Evolutionary conservation across 2,329 filamentous ascomycete genomes (phyloP).

Genomic region (Hypoxylon sp.): DNA sequence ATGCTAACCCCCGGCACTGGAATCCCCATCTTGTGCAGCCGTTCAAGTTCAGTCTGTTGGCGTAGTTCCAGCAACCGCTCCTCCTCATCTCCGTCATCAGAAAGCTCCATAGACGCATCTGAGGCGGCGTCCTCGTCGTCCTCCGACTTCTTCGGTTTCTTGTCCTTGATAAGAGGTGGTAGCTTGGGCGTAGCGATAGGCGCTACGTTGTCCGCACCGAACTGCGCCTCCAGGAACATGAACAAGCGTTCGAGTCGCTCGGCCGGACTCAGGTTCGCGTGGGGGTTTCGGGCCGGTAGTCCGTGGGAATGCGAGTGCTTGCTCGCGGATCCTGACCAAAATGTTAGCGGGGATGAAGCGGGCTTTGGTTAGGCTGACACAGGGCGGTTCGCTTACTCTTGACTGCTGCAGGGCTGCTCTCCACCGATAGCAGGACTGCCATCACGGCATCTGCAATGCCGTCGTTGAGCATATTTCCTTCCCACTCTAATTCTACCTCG

Average conservation of each 20-base stretch:
- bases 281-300: constrained; percentile 74
- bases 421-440: constrained; percentile 90
- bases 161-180: constrained; percentile 56
- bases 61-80: constrained; percentile 66
- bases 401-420: constrained; percentile 94
- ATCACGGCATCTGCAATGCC: constrained; percentile 98
- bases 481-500: constrained; percentile 94
- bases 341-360: constrained; percentile 54
- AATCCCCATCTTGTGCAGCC: constrained; percentile 86
- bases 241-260: constrained; percentile 88
- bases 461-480: constrained; percentile 97
- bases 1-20: constrained; percentile 92
- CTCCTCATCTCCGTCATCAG: constrained; percentile 57
- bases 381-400: constrained; percentile 74
- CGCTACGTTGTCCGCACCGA: constrained; percentile 84
- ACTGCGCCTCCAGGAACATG: constrained; percentile 97
- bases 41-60: constrained; percentile 78
- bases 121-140: constrained; percentile 55
- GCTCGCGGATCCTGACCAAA: constrained; percentile 72
- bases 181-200: constrained; percentile 79
- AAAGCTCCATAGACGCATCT: constrained; percentile 57
- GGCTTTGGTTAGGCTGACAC: constrained; percentile 25
- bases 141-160: constrained; percentile 53
- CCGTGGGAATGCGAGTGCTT: constrained; percentile 68
- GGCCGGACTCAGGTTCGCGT: constrained; percentile 77